Conservation (phyloP, 164 flowering plant species). For the Santalum album region DNA sequence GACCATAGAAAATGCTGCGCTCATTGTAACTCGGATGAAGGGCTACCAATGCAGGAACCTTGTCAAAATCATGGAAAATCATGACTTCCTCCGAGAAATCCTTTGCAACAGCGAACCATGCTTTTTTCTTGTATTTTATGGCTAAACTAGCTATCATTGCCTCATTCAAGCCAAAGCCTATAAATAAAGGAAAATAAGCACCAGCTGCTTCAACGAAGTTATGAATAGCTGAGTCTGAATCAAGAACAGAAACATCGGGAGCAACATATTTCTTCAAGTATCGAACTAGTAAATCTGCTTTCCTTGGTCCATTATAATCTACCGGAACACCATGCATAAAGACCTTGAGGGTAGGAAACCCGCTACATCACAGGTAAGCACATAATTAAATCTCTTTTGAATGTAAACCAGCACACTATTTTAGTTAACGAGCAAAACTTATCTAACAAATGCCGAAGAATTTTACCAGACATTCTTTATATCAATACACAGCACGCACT, state of each 20-base stretch:
- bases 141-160: constrained; percentile 49
- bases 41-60: constrained; percentile 79
- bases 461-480: too few relatives aligned
- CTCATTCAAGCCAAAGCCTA: constrained; percentile 86
- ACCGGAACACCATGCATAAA: constrained; percentile 76
- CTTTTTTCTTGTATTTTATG: constrained; percentile 74
- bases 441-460: too few relatives aligned
- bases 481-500: too few relatives aligned
- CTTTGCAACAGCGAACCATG: constrained; percentile 94
- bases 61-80: constrained; percentile 79
- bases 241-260: constrained; percentile 74
- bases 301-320: constrained; percentile 81
- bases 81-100: constrained; percentile 76
- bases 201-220: constrained; percentile 74
- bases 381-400: constrained; percentile 4
- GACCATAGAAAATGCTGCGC: constrained; percentile 75
- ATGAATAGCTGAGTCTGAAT: constrained; percentile 57
- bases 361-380: constrained; percentile 44
- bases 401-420: too few relatives aligned
- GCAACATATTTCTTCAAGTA: constrained; percentile 89
- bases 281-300: constrained; percentile 75
- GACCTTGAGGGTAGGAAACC: constrained; percentile 78
- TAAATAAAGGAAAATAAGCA: constrained; percentile 61
- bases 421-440: too few relatives aligned
- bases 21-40: constrained; percentile 67